phyloP scores from a whole-genome alignment of 148 eudicot species.

The Persicaria maculosa region DNA sequence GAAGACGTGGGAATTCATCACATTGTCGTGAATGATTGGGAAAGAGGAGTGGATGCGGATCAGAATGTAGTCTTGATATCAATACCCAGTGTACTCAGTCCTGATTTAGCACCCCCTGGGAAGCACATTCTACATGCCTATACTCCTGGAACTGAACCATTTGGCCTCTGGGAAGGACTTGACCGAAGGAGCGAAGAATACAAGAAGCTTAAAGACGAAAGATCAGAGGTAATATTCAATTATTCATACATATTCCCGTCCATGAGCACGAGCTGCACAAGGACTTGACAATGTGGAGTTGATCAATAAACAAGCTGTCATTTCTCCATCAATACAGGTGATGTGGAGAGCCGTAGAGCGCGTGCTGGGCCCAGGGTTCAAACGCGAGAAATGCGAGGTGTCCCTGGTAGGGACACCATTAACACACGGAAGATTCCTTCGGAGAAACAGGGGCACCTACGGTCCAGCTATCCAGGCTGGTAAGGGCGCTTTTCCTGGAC shows the following conservation, averaged over 20 bases:
- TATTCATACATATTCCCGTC: background rate
- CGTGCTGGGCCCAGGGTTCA: constrained; percentile 70
- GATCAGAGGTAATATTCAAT: constrained; percentile 78
- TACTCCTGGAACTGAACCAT: constrained; percentile 91
- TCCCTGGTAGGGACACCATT: constrained; percentile 84
- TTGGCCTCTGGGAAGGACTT: constrained; percentile 86
- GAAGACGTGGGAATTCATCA: constrained; percentile 93
- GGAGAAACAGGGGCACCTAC: constrained; percentile 89
- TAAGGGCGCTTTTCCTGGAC: constrained; percentile 72
- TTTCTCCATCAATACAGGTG: constrained; percentile 32
- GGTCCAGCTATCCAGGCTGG: constrained; percentile 96
- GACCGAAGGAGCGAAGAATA: constrained; percentile 76
- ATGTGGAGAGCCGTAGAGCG: constrained; percentile 89
- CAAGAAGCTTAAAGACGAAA: constrained; percentile 77
- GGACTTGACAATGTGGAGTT: too few species aligned
- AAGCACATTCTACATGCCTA: constrained; percentile 92
- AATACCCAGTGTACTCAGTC: constrained; percentile 76
- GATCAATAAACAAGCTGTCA: background rate
- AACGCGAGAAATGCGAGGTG: constrained; percentile 77
- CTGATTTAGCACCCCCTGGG: constrained; percentile 86
- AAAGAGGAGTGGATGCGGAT: constrained; percentile 90
- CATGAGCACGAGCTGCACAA: too few species aligned
- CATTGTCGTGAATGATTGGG: constrained; percentile 89
- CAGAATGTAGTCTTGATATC: constrained; percentile 95
- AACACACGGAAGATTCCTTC: constrained; percentile 73